These are phyloP conservation scores for Hyaloscypha variabilis DNA, from an alignment of 495 filamentous ascomycete genomes.

Conservation along the genomic window DNA sequence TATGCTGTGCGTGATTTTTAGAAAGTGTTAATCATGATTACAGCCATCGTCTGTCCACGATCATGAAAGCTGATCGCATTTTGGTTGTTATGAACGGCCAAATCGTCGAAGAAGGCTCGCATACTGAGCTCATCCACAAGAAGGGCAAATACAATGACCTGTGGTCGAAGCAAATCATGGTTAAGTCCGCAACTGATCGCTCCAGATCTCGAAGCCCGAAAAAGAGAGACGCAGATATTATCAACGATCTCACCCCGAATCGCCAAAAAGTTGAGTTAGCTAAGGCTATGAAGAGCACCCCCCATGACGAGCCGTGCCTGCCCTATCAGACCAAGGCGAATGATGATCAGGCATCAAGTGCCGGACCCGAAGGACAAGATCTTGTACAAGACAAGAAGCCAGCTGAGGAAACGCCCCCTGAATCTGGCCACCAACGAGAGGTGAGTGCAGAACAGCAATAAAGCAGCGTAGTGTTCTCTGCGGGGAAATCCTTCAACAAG, in stretches of 20 bases:
- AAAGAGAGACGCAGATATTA: conserved; percentile 35
- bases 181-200: conserved; percentile 44
- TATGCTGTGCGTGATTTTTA: not conserved
- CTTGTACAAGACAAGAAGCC: not conserved
- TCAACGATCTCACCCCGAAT: conserved; percentile 44
- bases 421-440: conserved; percentile 15
- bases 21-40: not conserved
- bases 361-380: not conserved
- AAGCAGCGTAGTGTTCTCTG: conserved; percentile 11
- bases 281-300: conserved; percentile 33
- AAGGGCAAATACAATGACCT: conserved; percentile 63
- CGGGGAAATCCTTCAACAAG: conserved; percentile 43
- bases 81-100: conserved; percentile 66
- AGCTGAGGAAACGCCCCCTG: conserved; percentile 15
- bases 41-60: conserved; percentile 68
- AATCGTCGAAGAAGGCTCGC: conserved; percentile 65
- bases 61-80: conserved; percentile 70
- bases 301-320: not conserved
- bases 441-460: conserved; percentile 32
- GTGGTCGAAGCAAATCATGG: conserved; percentile 62
- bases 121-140: conserved; percentile 58
- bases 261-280: conserved; percentile 38
- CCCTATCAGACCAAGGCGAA: not conserved
- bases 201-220: conserved; percentile 29
- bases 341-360: not conserved